Evolutionary conservation across 75 land plant genomes (phyloP), one percentile per base, ranked within the genome.

Genomic region (Isoetes taiwanensis): DNA sequence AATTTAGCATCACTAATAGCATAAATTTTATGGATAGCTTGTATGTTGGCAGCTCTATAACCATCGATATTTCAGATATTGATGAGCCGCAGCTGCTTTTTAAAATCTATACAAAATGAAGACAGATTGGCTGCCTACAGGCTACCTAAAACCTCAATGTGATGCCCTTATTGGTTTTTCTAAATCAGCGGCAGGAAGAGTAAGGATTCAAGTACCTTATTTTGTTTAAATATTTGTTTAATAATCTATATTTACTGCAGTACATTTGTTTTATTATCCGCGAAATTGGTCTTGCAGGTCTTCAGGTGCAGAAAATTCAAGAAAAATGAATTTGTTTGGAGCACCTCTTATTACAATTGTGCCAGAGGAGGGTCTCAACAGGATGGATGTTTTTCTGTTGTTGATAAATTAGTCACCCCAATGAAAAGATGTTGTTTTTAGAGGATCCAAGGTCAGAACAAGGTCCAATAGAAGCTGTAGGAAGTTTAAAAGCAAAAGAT

Each of bases 41-140:
- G n/a, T n/a, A n/a, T n/a, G n/a, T n/a, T n/a, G 21, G 14, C 61
- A 82, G 85, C 71, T 79, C 19, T 79, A 73, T 67, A 70, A 73
- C 1, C 50, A 76, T 64, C 55, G 41, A 37, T 60, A 75, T 12
- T 73, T 55, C 28, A 57, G 64, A 14, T 72, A 46, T 46, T 19
- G 6, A 6, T 19, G 5, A 46, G 23, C 25, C 50, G 50, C 21
- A 46, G 16, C 50, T 46, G 38, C 25, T 19, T n/a, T 46, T n/a
- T n/a, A 46, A 5, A 19, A 19, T 46, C 50, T 6, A 5, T 19
- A 46, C 5, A 5, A 3, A 46, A 46, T 19, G n/a, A 23, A 23
- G 50, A 46, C 25, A 16, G 50, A 19, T n/a, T 46, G 16, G 50
- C 50, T 46, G 50, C 50, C 8, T 46, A 19, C 16, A 46, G 50